Evolutionary conservation across 345 rosid genomes (phyloP).

Genomic region (Linum trigynum): DNA sequence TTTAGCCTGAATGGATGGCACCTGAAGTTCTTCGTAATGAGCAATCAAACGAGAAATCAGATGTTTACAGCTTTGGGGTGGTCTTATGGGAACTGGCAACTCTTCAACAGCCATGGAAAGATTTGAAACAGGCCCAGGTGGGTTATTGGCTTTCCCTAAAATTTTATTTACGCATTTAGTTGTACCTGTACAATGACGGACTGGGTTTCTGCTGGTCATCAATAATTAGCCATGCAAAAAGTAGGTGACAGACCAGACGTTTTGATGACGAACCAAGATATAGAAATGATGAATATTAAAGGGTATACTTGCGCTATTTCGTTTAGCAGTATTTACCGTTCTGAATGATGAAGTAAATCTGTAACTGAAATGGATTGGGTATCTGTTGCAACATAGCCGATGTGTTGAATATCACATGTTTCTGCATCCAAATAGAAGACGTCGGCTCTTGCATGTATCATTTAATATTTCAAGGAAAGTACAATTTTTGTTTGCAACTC

Average conservation of each 20-base stretch:
- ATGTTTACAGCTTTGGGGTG: constrained; percentile 26
- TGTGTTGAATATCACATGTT: too few species aligned
- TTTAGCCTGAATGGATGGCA: constrained; percentile 30
- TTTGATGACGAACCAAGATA: neutral
- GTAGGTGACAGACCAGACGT: neutral
- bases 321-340: neutral
- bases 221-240: neutral
- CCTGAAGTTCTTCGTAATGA: constrained; percentile 24
- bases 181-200: too few species aligned
- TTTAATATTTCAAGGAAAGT: too few species aligned
- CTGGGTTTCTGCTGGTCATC: constrained; percentile 4
- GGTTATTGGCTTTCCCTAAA: neutral
- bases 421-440: too few species aligned
- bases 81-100: constrained; percentile 25
- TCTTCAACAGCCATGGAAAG: constrained; percentile 20
- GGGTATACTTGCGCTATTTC: too few species aligned
- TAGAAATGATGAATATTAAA: neutral
- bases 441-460: too few species aligned
- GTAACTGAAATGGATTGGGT: neutral
- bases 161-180: too few species aligned
- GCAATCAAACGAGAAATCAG: constrained; percentile 21
- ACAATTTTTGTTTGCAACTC: too few species aligned
- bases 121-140: constrained; percentile 21
- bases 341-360: neutral
- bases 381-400: too few species aligned